Base-by-base conservation (phyloP, 2,329 filamentous ascomycete genomes). In the Cladophialophora exuberans region DNA sequence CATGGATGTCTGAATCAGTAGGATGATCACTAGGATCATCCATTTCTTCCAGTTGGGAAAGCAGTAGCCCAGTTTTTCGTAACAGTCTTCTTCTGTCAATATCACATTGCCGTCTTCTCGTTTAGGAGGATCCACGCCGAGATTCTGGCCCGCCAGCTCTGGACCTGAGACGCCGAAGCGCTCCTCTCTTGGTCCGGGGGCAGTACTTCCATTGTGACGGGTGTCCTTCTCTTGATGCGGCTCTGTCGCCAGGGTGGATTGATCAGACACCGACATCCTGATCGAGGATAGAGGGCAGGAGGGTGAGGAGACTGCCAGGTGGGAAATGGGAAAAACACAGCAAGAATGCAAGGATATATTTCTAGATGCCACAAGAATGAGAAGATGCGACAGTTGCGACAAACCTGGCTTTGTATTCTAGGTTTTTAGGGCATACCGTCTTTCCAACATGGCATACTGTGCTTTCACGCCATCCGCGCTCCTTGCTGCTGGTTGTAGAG, bases 1-100 rank as follows among this genome's bases (percentile, higher is more conserved):
- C 86, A 89, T 89, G 4, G 86, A 89, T 1, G 84, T 81, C 67
- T 89, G 86, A 4, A 89, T 84, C 62, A 83, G 73, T 72, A 88
- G 87, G 68, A 89, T 85, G 67, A 88, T 77, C 15, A 60, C 46
- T 17, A 65, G 39, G 18, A 65, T 63, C 38, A 57, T 59, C 67
- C 67, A 70, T 60, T 68, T 69, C 63, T 67, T 67, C 67, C 67
- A 69, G 28, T 51, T 50, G 6, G 67, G 67, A 57, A 80, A 89
- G 7, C 72, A 72, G 65, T 79, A 89, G 43, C 84, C 85, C 1
- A 89, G 75, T 67, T 87, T 80, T 9, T 81, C 77, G 67, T 85
- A 86, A 67, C 83, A 86, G 60, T 87, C 83, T 23, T 73, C 72
- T 57, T 80, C 77, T 2, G 71, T 76, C 35, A 83, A 60, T 56